Conservation (phyloP, 192 early-diverging fungal genomes). For the Gamsiella multidivaricata region DNA sequence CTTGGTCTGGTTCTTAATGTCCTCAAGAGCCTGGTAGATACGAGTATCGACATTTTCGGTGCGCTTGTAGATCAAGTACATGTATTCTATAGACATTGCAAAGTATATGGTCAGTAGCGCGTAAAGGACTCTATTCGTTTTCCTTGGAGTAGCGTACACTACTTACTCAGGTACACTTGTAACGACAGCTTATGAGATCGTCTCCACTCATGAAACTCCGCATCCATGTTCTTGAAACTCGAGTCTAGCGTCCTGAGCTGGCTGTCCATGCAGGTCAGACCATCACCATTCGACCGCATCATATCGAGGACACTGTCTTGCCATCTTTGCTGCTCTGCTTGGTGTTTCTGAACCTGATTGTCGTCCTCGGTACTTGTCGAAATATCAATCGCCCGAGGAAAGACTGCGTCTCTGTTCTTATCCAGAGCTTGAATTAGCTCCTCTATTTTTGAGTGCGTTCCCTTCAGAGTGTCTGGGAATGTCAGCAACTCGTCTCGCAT, state of each 20-base stretch:
- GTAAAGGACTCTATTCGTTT: not conserved
- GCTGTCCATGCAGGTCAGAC: not conserved
- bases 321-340: conserved; percentile 2
- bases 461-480: conserved; percentile 7
- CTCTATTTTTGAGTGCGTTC: not conserved
- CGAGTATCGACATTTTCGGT: conserved; percentile 11
- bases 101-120: not conserved
- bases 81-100: conserved; percentile 35
- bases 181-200: conserved; percentile 11
- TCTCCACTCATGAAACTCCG: conserved; percentile 16
- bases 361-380: too few species aligned
- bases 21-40: not conserved
- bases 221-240: conserved; percentile 3
- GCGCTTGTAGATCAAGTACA: conserved; percentile 25
- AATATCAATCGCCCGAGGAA: too few species aligned
- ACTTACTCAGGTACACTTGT: conserved; percentile 22
- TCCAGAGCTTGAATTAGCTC: conserved; percentile 7
- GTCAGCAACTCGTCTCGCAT: conserved; percentile 15
- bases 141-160: not conserved
- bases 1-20: conserved; percentile 1
- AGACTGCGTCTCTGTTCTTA: not conserved
- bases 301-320: not conserved
- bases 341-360: not conserved
- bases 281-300: not conserved
- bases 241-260: not conserved